Evolutionary conservation across 352 stramenopile species (phyloP), one percentile per base, ranked within the genome.

Genomic region (Globisporangium megalacanthum): DNA sequence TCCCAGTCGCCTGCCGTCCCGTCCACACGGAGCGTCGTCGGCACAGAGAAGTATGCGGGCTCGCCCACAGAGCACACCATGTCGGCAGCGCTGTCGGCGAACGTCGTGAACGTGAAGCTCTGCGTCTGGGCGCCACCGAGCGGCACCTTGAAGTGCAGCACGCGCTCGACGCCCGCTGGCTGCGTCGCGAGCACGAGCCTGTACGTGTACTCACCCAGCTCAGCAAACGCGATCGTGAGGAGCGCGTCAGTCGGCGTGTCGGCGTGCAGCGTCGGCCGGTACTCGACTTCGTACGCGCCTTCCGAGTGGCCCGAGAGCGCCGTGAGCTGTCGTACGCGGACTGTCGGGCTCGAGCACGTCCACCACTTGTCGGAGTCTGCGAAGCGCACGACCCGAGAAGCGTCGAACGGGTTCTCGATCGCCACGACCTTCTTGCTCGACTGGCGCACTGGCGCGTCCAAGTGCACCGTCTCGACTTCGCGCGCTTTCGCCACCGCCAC

Each of bases 391-490:
- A 57, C 42, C 20, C 56, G 68, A 13, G 80, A 68, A 0, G 41
- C 53, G 9, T 70, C 63, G 22, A 98, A 89, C 22, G 92, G 92
- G 50, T 98, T 98, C 39, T 95, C 90, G 46, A 98, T 95, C n/a
- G 79, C 76, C 49, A 98, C 74, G 6, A 81, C 62, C 50, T 89
- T 88, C 60, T 83, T 83, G 17, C 92, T 64, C 1, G 77, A 73
- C 46, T 96, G 89, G 1, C 91, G 82, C 45, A 97, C 87, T 6
- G 82, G 83, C 1, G 87, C 83, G 49, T 96, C 86, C 0, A 97
- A 72, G 44, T 76, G 71, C 1, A 97, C 59, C 3, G 76, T 92
- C 20, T 94, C 88, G 39, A 95, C 73, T 22, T 92, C 76, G 7
- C 69, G 67, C 4, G 88, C 70, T 14, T 75, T 65, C 0, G 69